Percentiles rank a stretch among this genome's conserved stretches.
These are phyloP conservation scores for Xylaria sp. DNA, from an alignment of 2,329 filamentous ascomycete species.

Conservation along the genomic window DNA sequence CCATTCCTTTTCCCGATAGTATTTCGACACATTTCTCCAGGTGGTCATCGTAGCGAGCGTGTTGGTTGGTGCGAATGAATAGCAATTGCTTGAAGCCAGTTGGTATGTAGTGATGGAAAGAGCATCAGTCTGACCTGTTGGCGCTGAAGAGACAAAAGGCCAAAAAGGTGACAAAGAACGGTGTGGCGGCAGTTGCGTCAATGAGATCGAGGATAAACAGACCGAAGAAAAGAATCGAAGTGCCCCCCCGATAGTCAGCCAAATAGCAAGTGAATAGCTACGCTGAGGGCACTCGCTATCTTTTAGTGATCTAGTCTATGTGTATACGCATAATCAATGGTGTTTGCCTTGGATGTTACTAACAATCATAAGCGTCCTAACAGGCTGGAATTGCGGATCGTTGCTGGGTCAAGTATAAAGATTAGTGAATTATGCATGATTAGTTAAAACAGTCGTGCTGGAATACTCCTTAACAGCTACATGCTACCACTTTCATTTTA, in stretches of 20 bases:
- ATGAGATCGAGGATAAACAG: background rate
- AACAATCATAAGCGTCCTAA: background rate
- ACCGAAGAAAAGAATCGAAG: background rate
- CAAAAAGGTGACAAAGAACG: background rate
- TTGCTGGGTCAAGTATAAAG: background rate
- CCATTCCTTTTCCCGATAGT: constrained; percentile 22
- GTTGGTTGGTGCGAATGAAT: background rate
- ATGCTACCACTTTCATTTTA: no score
- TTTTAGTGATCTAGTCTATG: background rate
- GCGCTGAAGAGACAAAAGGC: background rate
- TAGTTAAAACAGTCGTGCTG: background rate
- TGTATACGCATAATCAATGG: background rate
- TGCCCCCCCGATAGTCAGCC: no score
- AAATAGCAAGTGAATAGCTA: background rate
- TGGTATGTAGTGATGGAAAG: background rate
- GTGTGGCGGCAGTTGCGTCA: background rate
- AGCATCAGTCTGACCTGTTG: background rate
- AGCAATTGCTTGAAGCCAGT: constrained; percentile 8
- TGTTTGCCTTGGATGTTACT: background rate
- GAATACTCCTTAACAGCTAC: background rate
- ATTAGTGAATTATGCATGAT: background rate
- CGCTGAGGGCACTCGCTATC: background rate
- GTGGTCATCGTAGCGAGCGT: background rate
- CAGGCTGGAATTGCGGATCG: background rate
- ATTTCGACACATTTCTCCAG: background rate